Percentiles rank a stretch among this genome's conserved stretches.
Evolutionary conservation across 805 yeast genomes (phyloP).

Genomic region (Saccharomycopsis amapae): DNA sequence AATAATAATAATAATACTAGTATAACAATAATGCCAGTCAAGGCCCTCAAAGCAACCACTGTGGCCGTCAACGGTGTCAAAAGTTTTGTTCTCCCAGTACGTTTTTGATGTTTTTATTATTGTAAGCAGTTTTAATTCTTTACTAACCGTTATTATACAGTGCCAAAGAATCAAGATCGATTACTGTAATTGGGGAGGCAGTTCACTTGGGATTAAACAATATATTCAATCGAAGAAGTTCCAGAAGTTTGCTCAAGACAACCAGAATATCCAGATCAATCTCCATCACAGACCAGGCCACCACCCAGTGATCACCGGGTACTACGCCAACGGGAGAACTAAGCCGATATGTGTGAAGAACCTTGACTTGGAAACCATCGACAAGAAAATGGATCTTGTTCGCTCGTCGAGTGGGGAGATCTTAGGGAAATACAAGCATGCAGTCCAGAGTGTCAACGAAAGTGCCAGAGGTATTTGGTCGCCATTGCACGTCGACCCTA

Average conservation of each 20-base stretch:
- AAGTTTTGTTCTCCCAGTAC: slow-evolving; percentile 17
- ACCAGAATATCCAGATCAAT: slow-evolving; percentile 67
- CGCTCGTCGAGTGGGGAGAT: slow-evolving; percentile 63
- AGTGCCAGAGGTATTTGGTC: slow-evolving; percentile 98
- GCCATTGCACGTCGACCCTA: slow-evolving; percentile 71
- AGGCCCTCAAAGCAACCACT: slow-evolving; percentile 21
- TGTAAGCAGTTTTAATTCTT: not conserved
- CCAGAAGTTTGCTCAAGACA: slow-evolving; percentile 45
- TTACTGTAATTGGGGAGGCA: slow-evolving; percentile 95
- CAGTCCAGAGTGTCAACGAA: slow-evolving; percentile 72
- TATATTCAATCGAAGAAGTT: slow-evolving; percentile 48
- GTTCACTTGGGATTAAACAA: slow-evolving; percentile 76
- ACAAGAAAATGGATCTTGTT: slow-evolving; percentile 55
- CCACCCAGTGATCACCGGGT: slow-evolving; percentile 70
- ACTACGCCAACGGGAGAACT: slow-evolving; percentile 39
- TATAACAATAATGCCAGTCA: slow-evolving; percentile 17
- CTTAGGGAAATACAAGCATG: slow-evolving; percentile 52
- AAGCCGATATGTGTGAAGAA: slow-evolving; percentile 75
- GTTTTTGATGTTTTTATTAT: not conserved
- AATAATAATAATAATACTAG: slow-evolving; percentile 29
- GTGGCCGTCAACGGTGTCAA: slow-evolving; percentile 19
- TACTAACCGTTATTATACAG: slow-evolving; percentile 18
- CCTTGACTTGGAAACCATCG: slow-evolving; percentile 52
- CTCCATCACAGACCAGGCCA: slow-evolving; percentile 71
- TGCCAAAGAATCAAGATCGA: slow-evolving; percentile 71